phyloP scores from a whole-genome alignment of 2,329 filamentous ascomycete genomes.

The Nemania bipapillata region DNA sequence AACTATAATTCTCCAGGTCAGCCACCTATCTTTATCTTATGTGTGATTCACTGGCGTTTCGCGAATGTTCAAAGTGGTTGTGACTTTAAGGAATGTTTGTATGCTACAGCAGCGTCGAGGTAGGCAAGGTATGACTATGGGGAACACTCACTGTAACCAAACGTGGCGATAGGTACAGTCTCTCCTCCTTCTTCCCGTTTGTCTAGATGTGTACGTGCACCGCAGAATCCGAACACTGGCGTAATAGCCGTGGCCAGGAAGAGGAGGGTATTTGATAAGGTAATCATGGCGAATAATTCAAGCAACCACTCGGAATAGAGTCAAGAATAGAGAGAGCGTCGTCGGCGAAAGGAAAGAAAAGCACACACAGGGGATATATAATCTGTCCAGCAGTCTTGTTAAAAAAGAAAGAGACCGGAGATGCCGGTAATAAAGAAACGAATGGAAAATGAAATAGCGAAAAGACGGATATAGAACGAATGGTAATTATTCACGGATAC shows the following conservation, averaged over 20 bases:
- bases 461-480: not conserved
- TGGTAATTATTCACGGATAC: not conserved
- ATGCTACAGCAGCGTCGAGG: not conserved
- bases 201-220: slow-evolving; percentile 48
- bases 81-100: too few species aligned
- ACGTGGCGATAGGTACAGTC: slow-evolving; percentile 48
- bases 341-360: not conserved
- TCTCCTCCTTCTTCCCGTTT: slow-evolving; percentile 46
- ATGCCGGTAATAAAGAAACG: not conserved
- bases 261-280: slow-evolving; percentile 38
- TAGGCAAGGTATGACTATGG: not conserved
- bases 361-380: not conserved
- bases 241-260: slow-evolving; percentile 45
- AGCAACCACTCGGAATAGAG: not conserved
- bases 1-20: not conserved
- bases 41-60: not conserved
- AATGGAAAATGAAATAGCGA: not conserved
- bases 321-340: not conserved
- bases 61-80: too few species aligned
- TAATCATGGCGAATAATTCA: slow-evolving; percentile 36
- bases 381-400: slow-evolving; percentile 16
- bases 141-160: slow-evolving; percentile 47
- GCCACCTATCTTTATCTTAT: not conserved
- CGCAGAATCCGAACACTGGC: slow-evolving; percentile 48
- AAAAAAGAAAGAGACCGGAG: not conserved